Percentiles rank a stretch among this genome's conserved stretches.
phyloP scores from a whole-genome alignment of 108 stramenopile genomes.

The Parietichytrium sp. region DNA sequence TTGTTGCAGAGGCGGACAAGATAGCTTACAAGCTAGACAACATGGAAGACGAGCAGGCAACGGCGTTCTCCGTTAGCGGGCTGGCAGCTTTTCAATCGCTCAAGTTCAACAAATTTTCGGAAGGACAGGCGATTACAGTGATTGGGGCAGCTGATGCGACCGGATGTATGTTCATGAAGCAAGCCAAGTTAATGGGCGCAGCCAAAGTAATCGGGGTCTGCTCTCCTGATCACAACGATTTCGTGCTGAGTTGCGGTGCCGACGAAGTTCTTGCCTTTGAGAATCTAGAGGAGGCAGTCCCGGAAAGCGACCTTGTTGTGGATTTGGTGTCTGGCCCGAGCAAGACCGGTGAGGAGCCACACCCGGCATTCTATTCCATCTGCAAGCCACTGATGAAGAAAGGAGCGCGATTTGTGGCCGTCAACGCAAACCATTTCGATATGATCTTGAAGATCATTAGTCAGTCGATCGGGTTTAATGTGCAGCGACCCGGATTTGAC shows the following conservation, averaged over 20 bases:
- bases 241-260: not conserved
- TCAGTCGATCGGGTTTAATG: not conserved
- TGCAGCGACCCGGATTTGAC: conserved; percentile 24
- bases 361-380: not conserved
- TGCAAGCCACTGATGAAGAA: not conserved
- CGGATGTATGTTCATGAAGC: not conserved
- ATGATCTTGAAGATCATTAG: not conserved
- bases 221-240: not conserved
- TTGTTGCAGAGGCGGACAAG: not conserved
- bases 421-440: conserved; percentile 18
- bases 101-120: not conserved
- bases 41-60: conserved; percentile 30
- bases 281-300: not conserved
- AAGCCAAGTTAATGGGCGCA: conserved; percentile 1
- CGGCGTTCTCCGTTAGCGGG: conserved; percentile 20
- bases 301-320: not conserved
- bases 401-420: not conserved
- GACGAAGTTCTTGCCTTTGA: not conserved
- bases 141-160: conserved; percentile 35
- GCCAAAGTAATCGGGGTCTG: not conserved
- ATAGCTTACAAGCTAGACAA: conserved; percentile 5
- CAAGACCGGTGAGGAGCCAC: not conserved
- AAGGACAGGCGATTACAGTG: conserved; percentile 19
- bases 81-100: not conserved
- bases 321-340: not conserved